phyloP scores from a whole-genome alignment of 331 rosid genomes.

The Malus hybrid region DNA sequence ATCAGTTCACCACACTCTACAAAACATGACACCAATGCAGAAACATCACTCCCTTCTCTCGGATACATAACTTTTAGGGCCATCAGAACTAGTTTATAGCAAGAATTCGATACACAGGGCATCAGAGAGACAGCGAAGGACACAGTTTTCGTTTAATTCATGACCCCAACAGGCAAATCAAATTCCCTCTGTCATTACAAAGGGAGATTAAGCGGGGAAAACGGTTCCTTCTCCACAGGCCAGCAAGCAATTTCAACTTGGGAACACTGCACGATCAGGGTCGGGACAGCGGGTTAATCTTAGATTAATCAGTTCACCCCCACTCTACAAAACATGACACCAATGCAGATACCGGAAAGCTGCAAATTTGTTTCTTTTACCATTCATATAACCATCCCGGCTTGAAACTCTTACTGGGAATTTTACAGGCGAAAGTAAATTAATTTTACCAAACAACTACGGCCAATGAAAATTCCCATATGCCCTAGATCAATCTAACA shows the following conservation, averaged over 20 bases:
- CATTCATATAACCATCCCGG: neutral
- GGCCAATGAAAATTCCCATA: neutral
- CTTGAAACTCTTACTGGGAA: neutral
- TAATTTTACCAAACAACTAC: neutral
- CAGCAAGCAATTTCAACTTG: neutral
- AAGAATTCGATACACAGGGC: neutral
- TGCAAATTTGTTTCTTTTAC: neutral
- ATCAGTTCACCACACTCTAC: no score
- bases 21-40: no score
- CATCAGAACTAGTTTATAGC: neutral
- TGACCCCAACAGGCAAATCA: neutral
- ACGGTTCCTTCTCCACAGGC: neutral
- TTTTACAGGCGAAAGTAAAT: neutral
- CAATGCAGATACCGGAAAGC: neutral
- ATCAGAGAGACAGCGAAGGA: neutral
- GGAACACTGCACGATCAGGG: neutral
- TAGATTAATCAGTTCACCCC: neutral
- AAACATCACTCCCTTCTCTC: neutral
- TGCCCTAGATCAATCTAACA: neutral
- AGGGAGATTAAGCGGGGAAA: neutral
- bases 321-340: neutral
- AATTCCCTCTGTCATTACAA: neutral
- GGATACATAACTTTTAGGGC: neutral
- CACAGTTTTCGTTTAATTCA: neutral
- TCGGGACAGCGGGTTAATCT: neutral